phyloP scores from a whole-genome alignment of 2,329 filamentous ascomycete species.

The Ophiostoma fasciatum region DNA sequence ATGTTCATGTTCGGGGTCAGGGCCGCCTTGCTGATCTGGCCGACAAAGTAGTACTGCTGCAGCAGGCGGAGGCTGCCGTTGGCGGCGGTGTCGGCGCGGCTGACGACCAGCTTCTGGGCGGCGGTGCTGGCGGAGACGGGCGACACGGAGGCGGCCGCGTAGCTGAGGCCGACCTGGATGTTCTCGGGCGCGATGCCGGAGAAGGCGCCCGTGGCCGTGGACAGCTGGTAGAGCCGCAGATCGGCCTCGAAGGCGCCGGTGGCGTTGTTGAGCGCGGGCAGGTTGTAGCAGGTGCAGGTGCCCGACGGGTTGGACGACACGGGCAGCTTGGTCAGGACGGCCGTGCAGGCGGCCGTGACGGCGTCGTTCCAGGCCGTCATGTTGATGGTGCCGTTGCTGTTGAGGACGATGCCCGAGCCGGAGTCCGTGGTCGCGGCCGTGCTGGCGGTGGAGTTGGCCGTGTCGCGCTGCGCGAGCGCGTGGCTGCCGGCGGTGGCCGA shows the following conservation, averaged over 20 bases:
- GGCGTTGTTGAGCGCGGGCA: conserved; percentile 51
- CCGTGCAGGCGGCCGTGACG: conserved; percentile 43
- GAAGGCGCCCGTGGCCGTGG: conserved; percentile 39
- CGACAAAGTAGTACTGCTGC: conserved; percentile 53
- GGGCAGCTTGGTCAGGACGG: conserved; percentile 37
- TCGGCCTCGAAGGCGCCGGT: conserved; percentile 65
- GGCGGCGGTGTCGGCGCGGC: conserved; percentile 8
- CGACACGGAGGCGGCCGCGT: conserved; percentile 37
- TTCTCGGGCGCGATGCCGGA: conserved; percentile 33
- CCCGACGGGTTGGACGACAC: conserved; percentile 58
- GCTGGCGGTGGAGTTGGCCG: conserved; percentile 6
- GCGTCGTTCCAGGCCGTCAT: conserved; percentile 39
- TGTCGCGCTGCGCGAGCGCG: conserved; percentile 8
- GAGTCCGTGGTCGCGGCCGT: not conserved
- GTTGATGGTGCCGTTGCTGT: conserved; percentile 32
- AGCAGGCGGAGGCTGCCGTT: conserved; percentile 27
- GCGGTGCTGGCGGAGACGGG: conserved; percentile 21
- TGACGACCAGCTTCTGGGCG: conserved; percentile 12
- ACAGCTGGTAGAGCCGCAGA: conserved; percentile 57
- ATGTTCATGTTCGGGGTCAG: conserved; percentile 41
- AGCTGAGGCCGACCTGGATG: conserved; percentile 39
- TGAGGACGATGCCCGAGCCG: conserved; percentile 19
- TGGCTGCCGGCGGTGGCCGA: conserved; percentile 12
- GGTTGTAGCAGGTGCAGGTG: conserved; percentile 69
- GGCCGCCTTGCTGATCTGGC: conserved; percentile 45